A percentile compares a stretch with the other conserved stretches of the same genome.
Conservation (phyloP, 164 flowering plant species). For the Magnolia kwangsiensis region DNA sequence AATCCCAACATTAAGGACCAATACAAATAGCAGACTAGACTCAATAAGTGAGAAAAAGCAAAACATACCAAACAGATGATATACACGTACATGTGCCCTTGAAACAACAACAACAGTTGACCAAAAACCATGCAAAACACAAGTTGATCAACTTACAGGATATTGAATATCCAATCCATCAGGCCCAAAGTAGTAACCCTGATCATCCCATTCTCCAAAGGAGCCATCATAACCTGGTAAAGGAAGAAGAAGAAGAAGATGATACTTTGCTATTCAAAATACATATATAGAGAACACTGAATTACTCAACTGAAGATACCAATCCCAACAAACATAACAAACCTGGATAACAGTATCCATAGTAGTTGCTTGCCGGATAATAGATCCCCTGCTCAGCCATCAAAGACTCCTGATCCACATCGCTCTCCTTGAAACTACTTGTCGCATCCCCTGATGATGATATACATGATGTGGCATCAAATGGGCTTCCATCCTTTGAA, state of each 20-base stretch:
- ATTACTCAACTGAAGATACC: not conserved
- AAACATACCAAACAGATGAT: too few relatives aligned
- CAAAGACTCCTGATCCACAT: slow-evolving; percentile 32
- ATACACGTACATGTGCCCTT: too few relatives aligned
- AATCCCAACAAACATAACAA: slow-evolving; percentile 2
- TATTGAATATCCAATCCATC: slow-evolving; percentile 46
- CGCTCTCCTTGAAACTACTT: slow-evolving; percentile 33
- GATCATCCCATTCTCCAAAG: slow-evolving; percentile 34
- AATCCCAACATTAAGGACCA: too few relatives aligned
- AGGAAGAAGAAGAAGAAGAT: not conserved
- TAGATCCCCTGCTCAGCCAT: slow-evolving; percentile 27
- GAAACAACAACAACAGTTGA: not conserved
- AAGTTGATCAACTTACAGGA: slow-evolving; percentile 30
- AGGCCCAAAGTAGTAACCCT: slow-evolving; percentile 30
- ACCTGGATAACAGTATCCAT: slow-evolving; percentile 61
- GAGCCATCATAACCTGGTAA: slow-evolving; percentile 50
- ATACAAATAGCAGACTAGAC: too few relatives aligned
- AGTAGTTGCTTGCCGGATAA: slow-evolving; percentile 30
- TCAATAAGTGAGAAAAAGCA: too few relatives aligned
- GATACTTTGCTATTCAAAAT: not conserved
- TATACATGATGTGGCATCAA: slow-evolving; percentile 40
- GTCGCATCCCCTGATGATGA: slow-evolving; percentile 41
- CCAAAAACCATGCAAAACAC: not conserved
- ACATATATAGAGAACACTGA: not conserved
- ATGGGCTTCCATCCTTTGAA: slow-evolving; percentile 33